Evolutionary conservation across 1,139 yeast species (phyloP).

Genomic region (Magnusiomyces fungicola): DNA sequence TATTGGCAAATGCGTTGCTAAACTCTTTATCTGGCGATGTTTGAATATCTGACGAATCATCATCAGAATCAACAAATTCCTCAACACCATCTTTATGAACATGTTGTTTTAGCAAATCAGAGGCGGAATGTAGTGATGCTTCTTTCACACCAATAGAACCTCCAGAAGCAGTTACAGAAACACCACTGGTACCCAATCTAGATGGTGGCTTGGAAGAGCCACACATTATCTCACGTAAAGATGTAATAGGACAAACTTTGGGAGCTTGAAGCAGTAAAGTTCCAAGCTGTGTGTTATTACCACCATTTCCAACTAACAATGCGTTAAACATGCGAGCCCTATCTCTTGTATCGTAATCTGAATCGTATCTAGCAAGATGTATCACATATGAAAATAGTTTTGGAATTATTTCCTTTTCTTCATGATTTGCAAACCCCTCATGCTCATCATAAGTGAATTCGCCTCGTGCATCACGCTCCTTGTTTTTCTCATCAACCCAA

Average conservation of each 20-base stretch:
- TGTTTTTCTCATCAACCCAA: constrained; percentile 37
- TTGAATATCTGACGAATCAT: not conserved
- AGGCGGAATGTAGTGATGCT: constrained; percentile 12
- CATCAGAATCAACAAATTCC: constrained; percentile 12
- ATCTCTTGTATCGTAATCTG: constrained; percentile 73
- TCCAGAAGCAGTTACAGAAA: not conserved
- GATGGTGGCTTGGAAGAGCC: constrained; percentile 6
- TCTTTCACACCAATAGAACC: not conserved
- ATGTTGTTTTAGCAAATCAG: not conserved
- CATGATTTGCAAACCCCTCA: too few species aligned
- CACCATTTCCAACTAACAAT: constrained; percentile 34
- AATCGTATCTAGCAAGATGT: constrained; percentile 66
- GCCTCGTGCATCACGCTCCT: constrained; percentile 10
- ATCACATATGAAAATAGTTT: constrained; percentile 54
- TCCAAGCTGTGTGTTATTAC: constrained; percentile 45
- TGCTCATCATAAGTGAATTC: constrained; percentile 9
- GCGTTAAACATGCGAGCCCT: constrained; percentile 68
- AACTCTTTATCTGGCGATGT: not conserved
- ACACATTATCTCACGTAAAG: constrained; percentile 18
- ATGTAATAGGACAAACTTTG: constrained; percentile 45
- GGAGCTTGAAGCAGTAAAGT: constrained; percentile 75
- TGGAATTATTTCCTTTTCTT: constrained; percentile 37
- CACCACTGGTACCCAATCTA: not conserved
- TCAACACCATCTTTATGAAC: not conserved
- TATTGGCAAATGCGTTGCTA: too few species aligned